A percentile compares a stretch with the other conserved stretches of the same genome.
Conservation (phyloP, 208 protist genomes). For the Zelonia costaricensis region DNA sequence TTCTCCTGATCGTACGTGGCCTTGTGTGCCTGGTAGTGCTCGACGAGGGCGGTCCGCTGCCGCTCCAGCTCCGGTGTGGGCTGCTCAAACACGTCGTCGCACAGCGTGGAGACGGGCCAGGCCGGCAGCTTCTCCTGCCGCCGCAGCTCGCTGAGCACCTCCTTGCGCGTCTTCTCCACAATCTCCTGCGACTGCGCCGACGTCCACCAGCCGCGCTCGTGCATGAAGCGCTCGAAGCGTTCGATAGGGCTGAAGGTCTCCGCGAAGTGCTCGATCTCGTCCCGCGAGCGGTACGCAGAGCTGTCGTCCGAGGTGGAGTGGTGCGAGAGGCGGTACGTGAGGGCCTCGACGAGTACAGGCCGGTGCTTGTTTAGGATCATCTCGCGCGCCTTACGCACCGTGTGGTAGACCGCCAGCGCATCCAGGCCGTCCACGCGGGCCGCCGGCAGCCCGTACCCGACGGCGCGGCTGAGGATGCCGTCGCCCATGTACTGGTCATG, state of each 20-base stretch:
- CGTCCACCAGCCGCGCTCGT: constrained; percentile 59
- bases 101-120: constrained; percentile 53
- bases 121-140: constrained; percentile 70
- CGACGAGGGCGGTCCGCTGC: constrained; percentile 47
- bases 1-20: constrained; percentile 52
- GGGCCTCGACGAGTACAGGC: constrained; percentile 96
- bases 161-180: constrained; percentile 40
- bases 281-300: constrained; percentile 73
- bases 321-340: constrained; percentile 96
- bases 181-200: constrained; percentile 46
- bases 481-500: constrained; percentile 96
- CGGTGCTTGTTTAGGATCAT: constrained; percentile 74
- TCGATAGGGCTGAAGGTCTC: constrained; percentile 60
- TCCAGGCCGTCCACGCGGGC: constrained; percentile 97
- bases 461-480: constrained; percentile 84
- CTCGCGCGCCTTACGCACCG: constrained; percentile 84
- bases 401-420: constrained; percentile 94
- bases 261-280: constrained; percentile 64
- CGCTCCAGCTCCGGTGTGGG: constrained; percentile 48
- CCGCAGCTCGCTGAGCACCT: constrained; percentile 56
- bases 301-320: constrained; percentile 97
- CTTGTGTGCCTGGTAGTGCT: constrained; percentile 63
- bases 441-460: constrained; percentile 88
- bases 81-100: constrained; percentile 65
- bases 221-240: constrained; percentile 73